A percentile compares a stretch with the other conserved stretches of the same genome.
These are phyloP conservation scores for Ophiostoma sp. DNA, from an alignment of 2,329 filamentous ascomycete species.

Conservation along the genomic window DNA sequence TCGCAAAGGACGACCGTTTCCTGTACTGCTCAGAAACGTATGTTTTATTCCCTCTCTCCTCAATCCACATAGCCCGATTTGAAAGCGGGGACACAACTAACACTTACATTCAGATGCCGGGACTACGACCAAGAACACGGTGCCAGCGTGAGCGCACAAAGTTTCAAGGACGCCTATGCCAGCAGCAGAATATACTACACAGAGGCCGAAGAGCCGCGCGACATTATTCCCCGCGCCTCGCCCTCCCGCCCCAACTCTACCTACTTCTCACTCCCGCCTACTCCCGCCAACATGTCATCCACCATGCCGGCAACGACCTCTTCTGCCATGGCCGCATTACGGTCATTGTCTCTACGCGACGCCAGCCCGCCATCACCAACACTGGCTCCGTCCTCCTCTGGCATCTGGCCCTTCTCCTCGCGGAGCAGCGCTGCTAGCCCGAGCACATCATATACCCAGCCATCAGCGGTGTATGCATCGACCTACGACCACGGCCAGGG, in stretches of 20 bases:
- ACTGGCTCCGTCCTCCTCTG: constrained; percentile 39
- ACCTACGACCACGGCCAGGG: constrained; percentile 50
- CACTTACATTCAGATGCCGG: constrained; percentile 48
- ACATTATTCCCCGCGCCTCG: constrained; percentile 64
- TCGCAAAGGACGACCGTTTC: constrained; percentile 56
- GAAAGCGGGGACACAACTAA: constrained; percentile 4
- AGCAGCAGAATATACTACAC: constrained; percentile 14
- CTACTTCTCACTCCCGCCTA: constrained; percentile 56
- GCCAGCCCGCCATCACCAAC: constrained; percentile 58
- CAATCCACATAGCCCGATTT: neutral
- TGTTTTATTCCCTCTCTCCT: constrained; percentile 36
- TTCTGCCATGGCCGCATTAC: constrained; percentile 57
- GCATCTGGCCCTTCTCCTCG: constrained; percentile 56
- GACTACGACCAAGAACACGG: constrained; percentile 50
- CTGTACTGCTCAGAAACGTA: constrained; percentile 66
- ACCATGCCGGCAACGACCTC: constrained; percentile 47
- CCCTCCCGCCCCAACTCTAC: constrained; percentile 60
- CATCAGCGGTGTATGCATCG: constrained; percentile 49
- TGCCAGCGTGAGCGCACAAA: constrained; percentile 28
- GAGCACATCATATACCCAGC: constrained; percentile 52
- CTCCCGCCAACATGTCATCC: constrained; percentile 44
- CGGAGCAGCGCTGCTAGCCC: constrained; percentile 55
- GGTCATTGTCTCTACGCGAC: constrained; percentile 55
- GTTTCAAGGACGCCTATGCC: constrained; percentile 27
- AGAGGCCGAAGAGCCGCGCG: constrained; percentile 50